Evolutionary conservation across 331 rosid genomes (phyloP).

Genomic region (Telfairia occidentalis): DNA sequence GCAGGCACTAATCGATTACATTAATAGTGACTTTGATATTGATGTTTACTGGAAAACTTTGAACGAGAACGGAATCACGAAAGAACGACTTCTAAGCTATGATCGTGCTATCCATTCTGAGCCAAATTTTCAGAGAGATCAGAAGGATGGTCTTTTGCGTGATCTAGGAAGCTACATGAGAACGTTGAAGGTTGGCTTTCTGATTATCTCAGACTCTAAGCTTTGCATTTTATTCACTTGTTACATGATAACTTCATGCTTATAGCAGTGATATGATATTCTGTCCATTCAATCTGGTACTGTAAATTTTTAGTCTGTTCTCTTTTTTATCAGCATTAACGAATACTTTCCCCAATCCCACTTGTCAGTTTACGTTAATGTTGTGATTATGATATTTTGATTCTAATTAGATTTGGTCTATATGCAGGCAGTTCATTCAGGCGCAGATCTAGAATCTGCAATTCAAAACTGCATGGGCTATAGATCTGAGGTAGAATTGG

Average conservation of each 20-base stretch:
- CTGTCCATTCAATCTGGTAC: neutral
- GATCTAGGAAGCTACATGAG: constrained; percentile 80
- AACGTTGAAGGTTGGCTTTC: constrained; percentile 76
- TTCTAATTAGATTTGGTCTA: neutral
- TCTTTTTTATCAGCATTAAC: neutral
- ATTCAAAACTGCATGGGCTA: constrained; percentile 80
- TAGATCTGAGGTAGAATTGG: constrained; percentile 60
- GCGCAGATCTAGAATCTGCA: constrained; percentile 93
- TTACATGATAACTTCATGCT: neutral
- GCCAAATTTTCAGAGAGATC: constrained; percentile 70
- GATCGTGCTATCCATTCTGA: constrained; percentile 90
- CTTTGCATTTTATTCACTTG: neutral
- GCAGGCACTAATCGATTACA: constrained; percentile 82
- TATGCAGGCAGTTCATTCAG: constrained; percentile 93
- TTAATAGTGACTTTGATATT: constrained; percentile 64
- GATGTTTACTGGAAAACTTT: constrained; percentile 86
- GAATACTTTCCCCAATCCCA: neutral
- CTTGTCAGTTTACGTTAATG: neutral
- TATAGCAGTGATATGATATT: neutral
- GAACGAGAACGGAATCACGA: constrained; percentile 85
- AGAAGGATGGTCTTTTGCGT: constrained; percentile 70
- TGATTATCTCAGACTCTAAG: constrained; percentile 9
- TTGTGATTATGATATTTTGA: neutral
- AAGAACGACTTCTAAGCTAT: constrained; percentile 90
- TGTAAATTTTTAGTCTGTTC: neutral